Percentiles rank a stretch among this genome's conserved stretches.
Evolutionary conservation across 495 filamentous ascomycete genomes (phyloP).

Genomic region (Aspergillus steynii): DNA sequence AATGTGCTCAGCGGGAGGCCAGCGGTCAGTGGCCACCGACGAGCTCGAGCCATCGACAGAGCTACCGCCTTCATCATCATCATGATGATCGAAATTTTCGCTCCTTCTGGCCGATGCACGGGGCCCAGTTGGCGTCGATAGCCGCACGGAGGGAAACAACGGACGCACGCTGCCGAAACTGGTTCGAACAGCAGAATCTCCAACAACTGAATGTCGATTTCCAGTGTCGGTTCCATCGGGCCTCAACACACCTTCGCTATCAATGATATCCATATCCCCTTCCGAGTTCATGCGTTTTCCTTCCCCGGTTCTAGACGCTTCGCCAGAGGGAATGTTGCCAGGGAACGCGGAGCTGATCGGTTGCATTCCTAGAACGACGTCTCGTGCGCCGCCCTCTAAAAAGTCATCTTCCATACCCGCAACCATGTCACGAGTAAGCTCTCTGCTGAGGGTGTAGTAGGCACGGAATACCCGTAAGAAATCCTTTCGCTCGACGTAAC

Average conservation of each 20-base stretch:
- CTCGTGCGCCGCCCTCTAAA: conserved; percentile 70
- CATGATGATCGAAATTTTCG: conserved; percentile 23
- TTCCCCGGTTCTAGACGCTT: conserved; percentile 56
- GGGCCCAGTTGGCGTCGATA: conserved; percentile 21
- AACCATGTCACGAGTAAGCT: conserved; percentile 81
- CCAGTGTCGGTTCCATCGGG: conserved; percentile 48
- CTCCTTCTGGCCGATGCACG: conserved; percentile 12
- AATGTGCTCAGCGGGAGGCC: conserved; percentile 44
- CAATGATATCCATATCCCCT: conserved; percentile 63
- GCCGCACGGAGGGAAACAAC: conserved; percentile 37
- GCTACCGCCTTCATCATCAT: conserved; percentile 33
- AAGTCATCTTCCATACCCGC: conserved; percentile 79
- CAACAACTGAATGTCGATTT: conserved; percentile 48
- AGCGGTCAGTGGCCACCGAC: conserved; percentile 33
- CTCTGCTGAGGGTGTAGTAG: conserved; percentile 81
- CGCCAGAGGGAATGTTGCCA: conserved; percentile 62
- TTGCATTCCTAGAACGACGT: conserved; percentile 71
- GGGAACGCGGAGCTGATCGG: conserved; percentile 74
- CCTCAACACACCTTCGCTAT: conserved; percentile 51
- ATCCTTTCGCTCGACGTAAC: conserved; percentile 82
- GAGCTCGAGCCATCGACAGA: conserved; percentile 31
- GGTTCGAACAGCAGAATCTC: conserved; percentile 47
- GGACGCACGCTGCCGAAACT: conserved; percentile 42
- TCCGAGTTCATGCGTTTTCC: conserved; percentile 60
- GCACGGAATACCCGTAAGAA: conserved; percentile 90